A percentile compares a stretch with the other conserved stretches of the same genome.
Conservation (phyloP, 495 filamentous ascomycete species). For the Amphirosellinia nigrospora region DNA sequence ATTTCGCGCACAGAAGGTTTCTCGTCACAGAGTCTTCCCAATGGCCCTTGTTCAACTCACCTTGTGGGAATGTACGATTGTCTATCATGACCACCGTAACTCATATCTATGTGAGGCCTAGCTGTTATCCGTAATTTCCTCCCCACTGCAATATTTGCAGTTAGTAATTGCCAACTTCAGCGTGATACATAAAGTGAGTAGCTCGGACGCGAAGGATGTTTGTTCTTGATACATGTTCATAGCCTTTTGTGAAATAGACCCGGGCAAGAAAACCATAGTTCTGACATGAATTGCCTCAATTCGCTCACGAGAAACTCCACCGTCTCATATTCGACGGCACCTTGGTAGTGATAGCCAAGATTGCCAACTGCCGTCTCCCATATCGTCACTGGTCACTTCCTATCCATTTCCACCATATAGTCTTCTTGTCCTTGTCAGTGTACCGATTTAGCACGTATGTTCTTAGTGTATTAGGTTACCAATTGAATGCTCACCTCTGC, state of each 20-base stretch:
- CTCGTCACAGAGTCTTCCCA: conserved; percentile 18
- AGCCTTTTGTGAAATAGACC: not conserved
- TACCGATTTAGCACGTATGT: not conserved
- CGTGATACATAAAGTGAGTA: not conserved
- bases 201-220: not conserved
- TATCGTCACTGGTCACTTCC: not conserved
- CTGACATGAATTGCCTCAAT: not conserved
- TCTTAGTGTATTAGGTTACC: not conserved
- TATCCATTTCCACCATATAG: not conserved
- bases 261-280: not conserved
- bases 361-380: not conserved
- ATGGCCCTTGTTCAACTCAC: not conserved
- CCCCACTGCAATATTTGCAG: not conserved
- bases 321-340: conserved; percentile 31
- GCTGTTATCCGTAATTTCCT: not conserved
- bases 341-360: not conserved
- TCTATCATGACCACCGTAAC: not conserved
- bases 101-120: not conserved
- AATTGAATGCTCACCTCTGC: not conserved
- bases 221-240: not conserved
- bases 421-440: not conserved
- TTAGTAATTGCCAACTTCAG: not conserved
- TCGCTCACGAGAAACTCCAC: conserved; percentile 40
- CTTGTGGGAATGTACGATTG: not conserved
- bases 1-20: conserved; percentile 4